Conservation (phyloP, 768 basidiomycete genomes). For the Exsudoporus frostii region DNA sequence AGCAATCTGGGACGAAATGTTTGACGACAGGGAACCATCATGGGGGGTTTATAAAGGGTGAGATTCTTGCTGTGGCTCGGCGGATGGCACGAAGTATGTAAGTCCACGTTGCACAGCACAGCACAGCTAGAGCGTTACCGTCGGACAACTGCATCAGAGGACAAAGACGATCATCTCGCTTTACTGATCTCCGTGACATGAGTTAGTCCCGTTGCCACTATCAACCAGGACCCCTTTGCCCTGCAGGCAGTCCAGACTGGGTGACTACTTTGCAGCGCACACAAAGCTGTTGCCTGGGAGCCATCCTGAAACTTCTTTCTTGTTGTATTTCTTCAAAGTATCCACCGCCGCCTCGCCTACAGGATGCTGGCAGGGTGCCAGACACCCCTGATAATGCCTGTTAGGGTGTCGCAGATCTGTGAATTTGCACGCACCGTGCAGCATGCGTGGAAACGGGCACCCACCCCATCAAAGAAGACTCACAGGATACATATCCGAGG, state of each 20-base stretch:
- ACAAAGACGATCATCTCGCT: background rate
- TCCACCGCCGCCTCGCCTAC: background rate
- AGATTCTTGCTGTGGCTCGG: constrained; percentile 1
- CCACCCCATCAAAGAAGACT: background rate
- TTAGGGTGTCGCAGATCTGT: constrained; percentile 1
- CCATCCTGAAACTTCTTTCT: background rate
- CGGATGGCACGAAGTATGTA: background rate
- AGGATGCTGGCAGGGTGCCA: background rate
- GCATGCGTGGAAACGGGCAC: background rate
- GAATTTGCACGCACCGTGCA: background rate
- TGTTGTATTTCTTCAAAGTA: constrained; percentile 4
- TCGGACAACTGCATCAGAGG: background rate
- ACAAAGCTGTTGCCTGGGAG: background rate
- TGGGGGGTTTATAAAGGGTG: constrained; percentile 11
- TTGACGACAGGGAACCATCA: background rate
- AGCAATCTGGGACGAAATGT: background rate
- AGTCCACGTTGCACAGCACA: background rate
- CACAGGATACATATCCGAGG: background rate
- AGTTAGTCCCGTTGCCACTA: too few relatives aligned
- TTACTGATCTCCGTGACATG: background rate
- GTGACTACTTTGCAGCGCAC: background rate
- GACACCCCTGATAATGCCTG: too few relatives aligned
- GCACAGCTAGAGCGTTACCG: background rate
- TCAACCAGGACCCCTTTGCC: background rate
- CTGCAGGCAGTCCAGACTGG: background rate